Evolutionary conservation across 2,329 filamentous ascomycete species (phyloP).

Genomic region (Pseudocercospora crystallina): DNA sequence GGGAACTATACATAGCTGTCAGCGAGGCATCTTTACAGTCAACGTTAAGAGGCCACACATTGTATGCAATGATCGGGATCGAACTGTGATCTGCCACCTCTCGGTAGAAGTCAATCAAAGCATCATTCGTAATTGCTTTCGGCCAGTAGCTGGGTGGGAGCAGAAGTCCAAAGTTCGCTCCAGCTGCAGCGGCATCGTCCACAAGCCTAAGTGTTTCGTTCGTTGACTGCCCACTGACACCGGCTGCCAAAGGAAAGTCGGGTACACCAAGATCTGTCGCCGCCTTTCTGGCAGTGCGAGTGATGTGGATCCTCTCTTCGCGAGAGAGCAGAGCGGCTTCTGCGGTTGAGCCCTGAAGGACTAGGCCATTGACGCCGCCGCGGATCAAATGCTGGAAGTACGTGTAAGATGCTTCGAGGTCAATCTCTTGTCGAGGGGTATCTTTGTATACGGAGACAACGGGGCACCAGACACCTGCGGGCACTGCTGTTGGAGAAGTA

Average conservation of each 20-base stretch:
- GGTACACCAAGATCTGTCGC: slow-evolving; percentile 38
- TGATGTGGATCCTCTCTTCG: slow-evolving; percentile 44
- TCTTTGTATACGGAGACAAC: slow-evolving; percentile 50
- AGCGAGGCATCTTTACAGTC: too few species aligned
- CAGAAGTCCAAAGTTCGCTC: slow-evolving; percentile 42
- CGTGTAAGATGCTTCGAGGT: slow-evolving; percentile 48
- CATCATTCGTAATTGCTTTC: slow-evolving; percentile 38
- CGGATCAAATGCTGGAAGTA: slow-evolving; percentile 45
- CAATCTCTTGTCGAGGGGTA: slow-evolving; percentile 42
- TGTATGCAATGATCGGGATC: slow-evolving; percentile 32
- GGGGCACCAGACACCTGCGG: slow-evolving; percentile 49
- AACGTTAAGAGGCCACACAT: slow-evolving; percentile 27
- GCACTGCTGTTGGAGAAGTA: slow-evolving; percentile 29
- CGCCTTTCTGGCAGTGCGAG: slow-evolving; percentile 41
- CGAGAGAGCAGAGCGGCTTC: slow-evolving; percentile 46
- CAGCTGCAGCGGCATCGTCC: slow-evolving; percentile 40
- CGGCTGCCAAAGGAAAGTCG: slow-evolving; percentile 47
- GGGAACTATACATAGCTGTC: slow-evolving; percentile 62
- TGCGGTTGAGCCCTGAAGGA: slow-evolving; percentile 50
- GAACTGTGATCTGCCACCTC: slow-evolving; percentile 40
- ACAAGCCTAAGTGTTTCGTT: slow-evolving; percentile 40
- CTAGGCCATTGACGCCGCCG: slow-evolving; percentile 48
- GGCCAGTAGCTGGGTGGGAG: slow-evolving; percentile 45
- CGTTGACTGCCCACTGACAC: slow-evolving; percentile 43
- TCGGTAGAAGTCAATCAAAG: slow-evolving; percentile 38